Percentiles rank a stretch among this genome's conserved stretches.
These are phyloP conservation scores for Hypoxylon lienhwacheense DNA, from an alignment of 495 filamentous ascomycete genomes.

Conservation along the genomic window DNA sequence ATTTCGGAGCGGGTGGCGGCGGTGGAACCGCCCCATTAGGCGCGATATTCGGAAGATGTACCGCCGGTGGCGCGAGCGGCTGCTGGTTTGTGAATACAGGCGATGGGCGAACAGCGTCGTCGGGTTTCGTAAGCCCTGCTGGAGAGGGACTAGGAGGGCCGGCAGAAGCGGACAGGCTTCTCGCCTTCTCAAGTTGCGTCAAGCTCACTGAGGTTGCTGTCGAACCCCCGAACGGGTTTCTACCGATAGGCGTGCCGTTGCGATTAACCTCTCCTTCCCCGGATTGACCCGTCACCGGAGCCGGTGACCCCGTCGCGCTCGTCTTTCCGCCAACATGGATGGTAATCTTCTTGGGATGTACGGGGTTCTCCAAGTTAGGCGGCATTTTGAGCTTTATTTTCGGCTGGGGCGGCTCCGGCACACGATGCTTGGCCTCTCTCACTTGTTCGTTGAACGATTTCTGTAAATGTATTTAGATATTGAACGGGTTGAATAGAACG, in stretches of 20 bases:
- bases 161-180: constrained; percentile 48
- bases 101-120: constrained; percentile 44
- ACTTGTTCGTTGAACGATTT: constrained; percentile 65
- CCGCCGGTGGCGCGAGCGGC: constrained; percentile 35
- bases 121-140: constrained; percentile 47
- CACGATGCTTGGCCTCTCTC: constrained; percentile 65
- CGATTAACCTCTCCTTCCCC: constrained; percentile 39
- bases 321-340: constrained; percentile 56
- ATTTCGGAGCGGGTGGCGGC: constrained; percentile 24
- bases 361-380: constrained; percentile 40
- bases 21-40: constrained; percentile 41
- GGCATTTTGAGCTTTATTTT: constrained; percentile 77
- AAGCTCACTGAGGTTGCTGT: constrained; percentile 33
- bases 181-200: constrained; percentile 45
- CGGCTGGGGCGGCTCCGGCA: constrained; percentile 65
- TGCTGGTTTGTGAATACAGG: constrained; percentile 38
- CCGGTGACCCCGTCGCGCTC: constrained; percentile 57
- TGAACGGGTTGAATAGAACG: background rate
- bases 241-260: constrained; percentile 35
- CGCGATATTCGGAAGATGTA: constrained; percentile 34
- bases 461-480: constrained; percentile 50
- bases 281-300: constrained; percentile 50
- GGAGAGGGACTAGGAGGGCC: constrained; percentile 54
- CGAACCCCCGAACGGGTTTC: constrained; percentile 32
- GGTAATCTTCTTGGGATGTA: constrained; percentile 54